These are phyloP conservation scores for Sporothrix mexicana DNA, from an alignment of 2,329 filamentous ascomycete species.

Conservation along the genomic window DNA sequence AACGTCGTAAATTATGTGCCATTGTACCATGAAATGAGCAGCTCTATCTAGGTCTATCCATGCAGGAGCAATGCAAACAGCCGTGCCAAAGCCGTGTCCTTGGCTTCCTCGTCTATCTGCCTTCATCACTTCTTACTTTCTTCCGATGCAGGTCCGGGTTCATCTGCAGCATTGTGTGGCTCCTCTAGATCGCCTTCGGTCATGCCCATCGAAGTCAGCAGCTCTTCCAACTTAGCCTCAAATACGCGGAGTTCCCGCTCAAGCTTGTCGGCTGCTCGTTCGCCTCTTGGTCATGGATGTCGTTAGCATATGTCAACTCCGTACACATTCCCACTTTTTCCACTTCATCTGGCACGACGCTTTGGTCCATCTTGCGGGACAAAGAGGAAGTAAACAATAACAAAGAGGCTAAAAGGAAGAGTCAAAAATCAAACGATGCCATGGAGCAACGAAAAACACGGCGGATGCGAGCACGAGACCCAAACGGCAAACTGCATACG, in stretches of 20 bases:
- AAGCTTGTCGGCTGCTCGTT: slow-evolving; percentile 59
- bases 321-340: not conserved
- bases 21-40: too few species aligned
- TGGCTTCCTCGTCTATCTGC: not conserved
- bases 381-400: not conserved
- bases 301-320: not conserved
- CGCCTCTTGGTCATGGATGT: slow-evolving; percentile 52
- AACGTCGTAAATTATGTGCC: not conserved
- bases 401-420: not conserved
- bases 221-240: slow-evolving; percentile 61
- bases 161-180: not conserved
- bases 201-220: slow-evolving; percentile 57
- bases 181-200: slow-evolving; percentile 29
- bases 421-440: not conserved
- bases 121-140: slow-evolving; percentile 21
- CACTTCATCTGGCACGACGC: too few species aligned
- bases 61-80: not conserved
- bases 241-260: slow-evolving; percentile 59
- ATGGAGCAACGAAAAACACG: not conserved
- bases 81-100: not conserved
- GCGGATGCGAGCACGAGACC: not conserved
- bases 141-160: not conserved
- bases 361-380: not conserved
- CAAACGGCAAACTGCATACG: not conserved
- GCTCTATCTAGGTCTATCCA: not conserved